Base-by-base conservation (phyloP, 208 protist species). In the Crithidia bombi region DNA sequence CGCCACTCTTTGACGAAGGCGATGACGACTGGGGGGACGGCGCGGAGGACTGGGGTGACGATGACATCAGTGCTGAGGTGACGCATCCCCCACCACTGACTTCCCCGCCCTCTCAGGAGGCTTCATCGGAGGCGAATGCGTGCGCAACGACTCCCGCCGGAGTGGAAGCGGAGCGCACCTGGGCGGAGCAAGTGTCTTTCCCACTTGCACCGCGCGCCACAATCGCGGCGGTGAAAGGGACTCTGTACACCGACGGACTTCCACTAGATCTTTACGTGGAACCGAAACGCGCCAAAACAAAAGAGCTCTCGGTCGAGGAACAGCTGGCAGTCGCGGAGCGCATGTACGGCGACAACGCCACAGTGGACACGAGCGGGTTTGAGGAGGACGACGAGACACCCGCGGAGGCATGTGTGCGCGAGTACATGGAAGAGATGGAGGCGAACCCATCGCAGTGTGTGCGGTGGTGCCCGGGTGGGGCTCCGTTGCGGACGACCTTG, bases 341-440 rank as follows among this genome's bases (percentile, higher is more conserved):
- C 52, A 73, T 73, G 58, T 91, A 90, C 63, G 86, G 86, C 25
- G 84, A 87, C 38, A 78, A 49, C 49, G 86, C 69, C 3, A 56
- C 47, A 17, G 43, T 95, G 49, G 91, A 94, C 41, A 81, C 66
- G 26, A 90, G 82, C 26, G 69, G 79, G 5, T 78, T 86, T 26
- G 91, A 94, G 65, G 83, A 87, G 39, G 89, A 93, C 49, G 80
- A 91, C 52, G 89, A 96, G 64, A 69, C 83, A 38, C 62, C 82
- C 12, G 71, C 72, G 36, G 91, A 96, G 38, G 75, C 81, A 47
- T 80, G 74, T 26, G 62, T 89, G 50, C 80, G 82, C 33, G 89
- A 92, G 73, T 96, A 92, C 74, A 83, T 96, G 69, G 82, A 86
- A 67, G 64, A 80, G 30, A 86, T 96, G 50, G 78, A 84, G 61